A percentile compares a stretch with the other conserved stretches of the same genome.
These are phyloP conservation scores for Sonneratia alba DNA, from an alignment of 345 rosid genomes.

Conservation along the genomic window DNA sequence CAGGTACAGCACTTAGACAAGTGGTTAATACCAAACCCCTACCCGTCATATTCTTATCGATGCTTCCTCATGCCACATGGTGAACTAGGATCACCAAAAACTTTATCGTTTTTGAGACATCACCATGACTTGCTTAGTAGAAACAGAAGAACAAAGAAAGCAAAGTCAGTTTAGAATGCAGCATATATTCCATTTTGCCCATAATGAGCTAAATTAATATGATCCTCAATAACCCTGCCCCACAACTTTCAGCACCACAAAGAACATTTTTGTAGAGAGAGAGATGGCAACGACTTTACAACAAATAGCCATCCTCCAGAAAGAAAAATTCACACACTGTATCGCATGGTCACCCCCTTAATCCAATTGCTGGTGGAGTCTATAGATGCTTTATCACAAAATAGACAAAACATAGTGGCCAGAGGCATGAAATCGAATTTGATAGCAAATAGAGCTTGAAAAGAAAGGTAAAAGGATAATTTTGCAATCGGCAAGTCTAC, in stretches of 20 bases:
- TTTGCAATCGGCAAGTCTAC: background rate
- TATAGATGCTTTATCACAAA: constrained; percentile 16
- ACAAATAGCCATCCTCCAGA: constrained; percentile 31
- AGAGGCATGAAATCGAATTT: background rate
- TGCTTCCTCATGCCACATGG: too few species aligned
- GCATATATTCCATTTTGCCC: constrained; percentile 18
- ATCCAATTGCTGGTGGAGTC: constrained; percentile 9
- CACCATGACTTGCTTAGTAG: background rate
- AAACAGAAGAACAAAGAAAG: background rate
- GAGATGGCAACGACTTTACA: constrained; percentile 42
- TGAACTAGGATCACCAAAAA: too few species aligned
- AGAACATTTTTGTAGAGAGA: constrained; percentile 23
- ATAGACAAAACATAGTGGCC: constrained; percentile 4
- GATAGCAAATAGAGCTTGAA: background rate
- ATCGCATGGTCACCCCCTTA: constrained; percentile 17
- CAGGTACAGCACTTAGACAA: too few species aligned
- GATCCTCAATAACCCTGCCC: constrained; percentile 58
- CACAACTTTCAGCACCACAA: constrained; percentile 38
- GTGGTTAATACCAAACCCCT: too few species aligned
- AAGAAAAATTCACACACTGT: constrained; percentile 34
- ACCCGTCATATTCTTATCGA: too few species aligned
- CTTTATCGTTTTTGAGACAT: background rate
- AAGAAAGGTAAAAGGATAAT: background rate
- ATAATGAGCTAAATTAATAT: constrained; percentile 36
- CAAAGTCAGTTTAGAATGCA: constrained; percentile 12